Evolutionary conservation across 768 basidiomycete genomes (phyloP).

Genomic region (Rhodotorula diobovata): DNA sequence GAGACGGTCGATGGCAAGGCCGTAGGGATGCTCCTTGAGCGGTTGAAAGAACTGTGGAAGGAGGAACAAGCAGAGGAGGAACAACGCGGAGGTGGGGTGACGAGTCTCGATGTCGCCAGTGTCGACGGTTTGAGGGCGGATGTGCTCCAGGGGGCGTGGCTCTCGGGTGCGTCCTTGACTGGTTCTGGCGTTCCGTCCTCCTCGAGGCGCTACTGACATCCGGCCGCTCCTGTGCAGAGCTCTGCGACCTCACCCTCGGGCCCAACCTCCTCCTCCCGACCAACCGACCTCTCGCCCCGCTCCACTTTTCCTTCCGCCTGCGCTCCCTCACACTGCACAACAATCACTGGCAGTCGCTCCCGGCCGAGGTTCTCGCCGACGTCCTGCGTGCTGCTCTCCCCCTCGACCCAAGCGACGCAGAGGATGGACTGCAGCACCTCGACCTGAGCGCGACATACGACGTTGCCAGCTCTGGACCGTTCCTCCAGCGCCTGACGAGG

Average conservation of each 20-base stretch:
- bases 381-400: not conserved
- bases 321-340: slow-evolving; percentile 7
- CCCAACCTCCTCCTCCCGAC: not conserved
- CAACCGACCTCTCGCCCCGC: not conserved
- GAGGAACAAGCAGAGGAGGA: too few relatives aligned
- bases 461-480: not conserved
- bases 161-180: not conserved
- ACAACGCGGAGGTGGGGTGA: not conserved
- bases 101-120: slow-evolving; percentile 1
- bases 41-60: not conserved
- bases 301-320: slow-evolving; percentile 4
- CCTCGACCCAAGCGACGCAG: too few relatives aligned
- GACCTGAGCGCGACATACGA: slow-evolving; percentile 7
- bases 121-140: not conserved
- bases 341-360: slow-evolving; percentile 24
- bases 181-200: rapidly evolving
- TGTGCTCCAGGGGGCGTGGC: slow-evolving; percentile 3
- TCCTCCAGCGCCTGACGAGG: not conserved
- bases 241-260: not conserved
- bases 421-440: slow-evolving; percentile 1
- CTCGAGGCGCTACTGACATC: too few relatives aligned
- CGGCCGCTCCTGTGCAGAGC: not conserved
- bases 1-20: not conserved
- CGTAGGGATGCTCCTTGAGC: not conserved
- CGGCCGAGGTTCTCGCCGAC: not conserved